phyloP scores from a whole-genome alignment of 768 basidiomycete species.

The Boletellus emodensis region DNA sequence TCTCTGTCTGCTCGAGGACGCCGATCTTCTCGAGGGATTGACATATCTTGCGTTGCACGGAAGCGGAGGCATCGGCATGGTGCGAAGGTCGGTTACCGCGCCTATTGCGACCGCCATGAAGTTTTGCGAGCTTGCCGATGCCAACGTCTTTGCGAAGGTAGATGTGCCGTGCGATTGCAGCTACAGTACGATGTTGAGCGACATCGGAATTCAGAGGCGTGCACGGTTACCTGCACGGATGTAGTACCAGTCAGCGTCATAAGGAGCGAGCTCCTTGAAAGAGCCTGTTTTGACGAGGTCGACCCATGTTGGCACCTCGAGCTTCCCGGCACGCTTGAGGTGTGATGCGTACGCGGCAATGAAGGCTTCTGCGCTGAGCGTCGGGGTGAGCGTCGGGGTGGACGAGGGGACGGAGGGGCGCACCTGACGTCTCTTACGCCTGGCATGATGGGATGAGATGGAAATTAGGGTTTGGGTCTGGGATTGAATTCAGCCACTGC shows the following conservation, averaged over 20 bases:
- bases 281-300: conserved; percentile 98
- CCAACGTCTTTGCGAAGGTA: conserved; percentile 98
- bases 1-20: conserved; percentile 88
- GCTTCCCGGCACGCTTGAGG: conserved; percentile 97
- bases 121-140: conserved; percentile 89
- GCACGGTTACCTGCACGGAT: conserved; percentile 83
- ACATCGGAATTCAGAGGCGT: neutral
- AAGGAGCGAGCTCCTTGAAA: conserved; percentile 97
- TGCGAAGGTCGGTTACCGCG: conserved; percentile 97
- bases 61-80: conserved; percentile 81
- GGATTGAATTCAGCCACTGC: conserved; percentile 36
- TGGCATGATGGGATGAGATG: conserved; percentile 58
- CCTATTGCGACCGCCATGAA: conserved; percentile 93
- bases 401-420: neutral
- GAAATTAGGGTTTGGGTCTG: conserved; percentile 34
- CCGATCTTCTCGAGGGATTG: conserved; percentile 99
- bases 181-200: conserved; percentile 36
- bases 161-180: conserved; percentile 97
- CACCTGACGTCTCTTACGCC: conserved; percentile 82
- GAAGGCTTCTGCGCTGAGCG: conserved; percentile 82
- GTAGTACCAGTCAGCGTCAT: conserved; percentile 99
- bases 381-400: neutral
- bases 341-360: conserved; percentile 93
- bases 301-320: conserved; percentile 98
- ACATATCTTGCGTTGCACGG: conserved; percentile 92